Base-by-base conservation (phyloP, 139 green algal species). In the Picochlorum sp. region DNA sequence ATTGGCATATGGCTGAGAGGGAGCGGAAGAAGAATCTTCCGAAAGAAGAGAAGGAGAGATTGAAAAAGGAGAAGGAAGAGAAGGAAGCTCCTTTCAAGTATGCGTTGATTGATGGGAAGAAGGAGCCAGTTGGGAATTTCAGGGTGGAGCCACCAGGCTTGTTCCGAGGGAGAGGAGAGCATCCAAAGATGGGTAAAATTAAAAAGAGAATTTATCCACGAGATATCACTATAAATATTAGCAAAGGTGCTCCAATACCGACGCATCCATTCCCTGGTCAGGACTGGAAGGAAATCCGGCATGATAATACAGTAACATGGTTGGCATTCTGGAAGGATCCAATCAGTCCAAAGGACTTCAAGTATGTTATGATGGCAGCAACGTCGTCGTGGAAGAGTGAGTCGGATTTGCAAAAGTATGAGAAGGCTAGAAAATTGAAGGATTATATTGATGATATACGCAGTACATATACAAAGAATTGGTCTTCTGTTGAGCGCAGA, bases 121-220 rank as follows among this genome's bases (percentile, higher is more conserved):
- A 76, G 45, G 94, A 99, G 80, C 82, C 97, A 88, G 87, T 99
- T 44, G 94, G 94, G 67, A 99, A 99, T 78, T 99, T 97, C 81
- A 66, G 92, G 0, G 89, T 99, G 41, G 94, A 98, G 76, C 92
- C 94, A 4, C 94, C 94, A 0, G 90, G 92, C 3, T 82, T 99
- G 70, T 99, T 99, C 85, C 75, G 94, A 3, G 94, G 94, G 4
- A 87, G 94, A 11, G 94, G 94, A 2, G 94, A 99, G 78, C 94
- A 99, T 76, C 94, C 94, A 7, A 95, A 91, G 73, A 98, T 98
- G 94, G 94, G 94, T 62, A 93, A 83, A 58, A 81, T 98, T 63
- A 99, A 99, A 82, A 75, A 68, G 61, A 82, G 94, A 41, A 86
- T 99, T 56, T 96, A 95, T 75, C 94, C 94, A 0, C 76, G 86